Base-by-base conservation (phyloP, 345 rosid genomes). In the Chamaenerion angustifolium region DNA sequence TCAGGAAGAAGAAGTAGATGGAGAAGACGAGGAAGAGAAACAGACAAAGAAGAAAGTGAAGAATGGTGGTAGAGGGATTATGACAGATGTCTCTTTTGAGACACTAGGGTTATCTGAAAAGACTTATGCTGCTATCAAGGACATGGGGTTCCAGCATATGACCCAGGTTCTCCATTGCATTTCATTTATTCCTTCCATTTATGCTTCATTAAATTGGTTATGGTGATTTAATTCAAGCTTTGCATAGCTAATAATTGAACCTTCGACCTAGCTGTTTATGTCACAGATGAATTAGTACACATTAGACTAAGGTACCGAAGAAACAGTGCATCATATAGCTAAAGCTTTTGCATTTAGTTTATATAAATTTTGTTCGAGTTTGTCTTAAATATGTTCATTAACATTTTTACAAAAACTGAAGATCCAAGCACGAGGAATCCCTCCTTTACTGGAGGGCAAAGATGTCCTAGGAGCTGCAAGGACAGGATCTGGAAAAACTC, bases 381-480 rank as follows among this genome's bases (percentile, higher is more conserved):
- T 31, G 37, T 31, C 8, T 31, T 31, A 31, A 31, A 31, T 7
- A 14, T 59, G 48, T 21, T 58, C 25, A 21, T 21, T 0, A 21
- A n/a, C n/a, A n/a, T n/a, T n/a, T n/a, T n/a, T n/a, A n/a, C n/a
- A 21, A 21, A 21, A 37, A 65, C 11, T 61, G 51, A 71, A 93
- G 96, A 88, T 93, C 72, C 99, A 88, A 84, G 84, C 94, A 6
- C 72, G 82, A 65, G 73, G 96, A 7, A 70, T 92, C 55, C 84
- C 80, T 12, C 94, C 88, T 0, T 88, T 88, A 54, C 61, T 82
- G 68, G 65, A 61, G n/a, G 95, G 99, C 1, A 81, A 84, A 71
- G 96, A 93, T 79, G 94, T 85, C 54, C 90, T 93, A 44, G 99
- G 94, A 57, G 95, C 96, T 56, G 99, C 99, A 8, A 80, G 96